These are phyloP conservation scores for Begonia loranthoides DNA, from an alignment of 306 rosid genomes.

Conservation along the genomic window DNA sequence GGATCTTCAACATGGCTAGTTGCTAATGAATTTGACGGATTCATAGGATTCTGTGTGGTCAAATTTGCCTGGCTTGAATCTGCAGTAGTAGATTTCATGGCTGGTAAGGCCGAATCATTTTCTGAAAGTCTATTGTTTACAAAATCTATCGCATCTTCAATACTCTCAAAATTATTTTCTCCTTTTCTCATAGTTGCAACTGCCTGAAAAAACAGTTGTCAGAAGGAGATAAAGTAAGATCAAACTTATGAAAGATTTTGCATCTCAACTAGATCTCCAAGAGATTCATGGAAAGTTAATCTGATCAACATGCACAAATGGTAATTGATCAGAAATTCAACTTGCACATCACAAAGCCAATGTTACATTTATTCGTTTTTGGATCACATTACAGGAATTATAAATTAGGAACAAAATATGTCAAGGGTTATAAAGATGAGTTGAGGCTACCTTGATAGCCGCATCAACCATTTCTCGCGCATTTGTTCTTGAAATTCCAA, in stretches of 20 bases:
- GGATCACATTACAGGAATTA: too few relatives aligned
- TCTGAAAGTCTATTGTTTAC: slow-evolving; percentile 47
- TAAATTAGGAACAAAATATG: too few relatives aligned
- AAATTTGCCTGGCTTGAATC: slow-evolving; percentile 27
- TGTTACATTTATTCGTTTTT: too few relatives aligned
- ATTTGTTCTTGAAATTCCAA: slow-evolving; percentile 66
- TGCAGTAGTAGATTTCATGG: slow-evolving; percentile 20
- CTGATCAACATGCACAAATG: too few relatives aligned
- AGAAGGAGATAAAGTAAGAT: slow-evolving; percentile 17
- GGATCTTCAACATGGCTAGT: slow-evolving; percentile 30
- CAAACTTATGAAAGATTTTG: background rate
- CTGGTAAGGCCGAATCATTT: slow-evolving; percentile 39
- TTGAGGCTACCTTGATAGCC: slow-evolving; percentile 54
- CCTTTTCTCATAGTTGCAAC: slow-evolving; percentile 37
- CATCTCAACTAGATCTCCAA: too few relatives aligned
- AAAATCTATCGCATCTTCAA: slow-evolving; percentile 67
- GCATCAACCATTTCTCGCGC: slow-evolving; percentile 57
- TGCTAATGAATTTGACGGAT: slow-evolving; percentile 23
- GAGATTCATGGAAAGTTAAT: too few relatives aligned
- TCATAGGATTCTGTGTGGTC: slow-evolving; percentile 39
- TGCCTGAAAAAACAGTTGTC: slow-evolving; percentile 45
- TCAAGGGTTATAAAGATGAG: slow-evolving; percentile 8
- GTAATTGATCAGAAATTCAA: too few relatives aligned
- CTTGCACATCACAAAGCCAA: too few relatives aligned
- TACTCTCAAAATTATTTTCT: slow-evolving; percentile 35